Conservation (phyloP, 2,329 filamentous ascomycete species). For the Didymella sp. region DNA sequence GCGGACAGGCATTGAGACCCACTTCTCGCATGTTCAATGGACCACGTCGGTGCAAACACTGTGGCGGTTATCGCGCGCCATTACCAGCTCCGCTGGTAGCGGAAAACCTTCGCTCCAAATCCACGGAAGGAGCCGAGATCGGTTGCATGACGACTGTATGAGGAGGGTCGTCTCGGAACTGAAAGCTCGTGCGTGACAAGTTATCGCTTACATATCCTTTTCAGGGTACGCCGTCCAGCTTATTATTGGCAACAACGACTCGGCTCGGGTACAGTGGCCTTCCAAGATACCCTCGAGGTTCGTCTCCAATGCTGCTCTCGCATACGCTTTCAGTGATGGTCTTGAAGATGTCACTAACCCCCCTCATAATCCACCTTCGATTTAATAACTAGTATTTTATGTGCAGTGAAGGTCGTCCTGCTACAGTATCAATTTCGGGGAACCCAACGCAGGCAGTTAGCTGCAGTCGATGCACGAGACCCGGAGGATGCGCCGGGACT, state of each 20-base stretch:
- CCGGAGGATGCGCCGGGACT: background rate
- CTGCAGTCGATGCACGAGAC: constrained; percentile 3
- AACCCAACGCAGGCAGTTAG: background rate
- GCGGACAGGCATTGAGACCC: constrained; percentile 30
- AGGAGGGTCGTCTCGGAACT: constrained; percentile 6
- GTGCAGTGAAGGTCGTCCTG: background rate
- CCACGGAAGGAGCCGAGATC: constrained; percentile 19
- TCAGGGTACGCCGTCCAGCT: constrained; percentile 8
- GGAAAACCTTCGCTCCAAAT: constrained; percentile 11
- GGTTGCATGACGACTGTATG: constrained; percentile 8
- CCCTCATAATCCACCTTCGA: background rate
- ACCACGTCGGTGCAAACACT: constrained; percentile 11
- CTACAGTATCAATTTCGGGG: background rate
- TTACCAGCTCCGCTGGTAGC: background rate
- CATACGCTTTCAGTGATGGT: background rate
- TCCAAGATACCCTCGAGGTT: background rate
- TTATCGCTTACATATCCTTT: constrained; percentile 14
- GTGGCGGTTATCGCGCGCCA: constrained; percentile 18
- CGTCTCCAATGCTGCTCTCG: background rate
- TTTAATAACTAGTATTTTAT: background rate
- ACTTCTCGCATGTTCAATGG: constrained; percentile 20
- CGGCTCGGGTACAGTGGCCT: background rate
- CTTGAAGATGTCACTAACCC: background rate
- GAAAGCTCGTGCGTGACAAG: constrained; percentile 6
- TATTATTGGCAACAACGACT: constrained; percentile 15